These are phyloP conservation scores for Linderniella brevidens DNA, from an alignment of 257 asterid species.

Conservation along the genomic window DNA sequence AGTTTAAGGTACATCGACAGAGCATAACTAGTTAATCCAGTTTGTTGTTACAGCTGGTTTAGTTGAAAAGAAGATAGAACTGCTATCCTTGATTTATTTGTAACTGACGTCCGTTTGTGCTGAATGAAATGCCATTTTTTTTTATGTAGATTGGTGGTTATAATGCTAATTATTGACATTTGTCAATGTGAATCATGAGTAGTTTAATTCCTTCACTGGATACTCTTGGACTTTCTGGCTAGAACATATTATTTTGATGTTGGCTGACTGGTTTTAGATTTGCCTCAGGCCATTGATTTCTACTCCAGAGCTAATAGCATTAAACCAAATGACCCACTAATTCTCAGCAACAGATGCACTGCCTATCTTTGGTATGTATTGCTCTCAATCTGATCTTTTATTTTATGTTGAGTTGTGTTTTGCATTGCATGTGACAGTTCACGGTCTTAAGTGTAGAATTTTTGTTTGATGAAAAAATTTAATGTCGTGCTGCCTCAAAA, in stretches of 20 bases:
- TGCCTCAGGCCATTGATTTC: slow-evolving; percentile 54
- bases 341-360: slow-evolving; percentile 73
- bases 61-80: no score
- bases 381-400: slow-evolving; percentile 1
- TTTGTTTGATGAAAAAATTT: neutral
- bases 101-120: no score
- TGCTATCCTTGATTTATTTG: no score
- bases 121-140: no score
- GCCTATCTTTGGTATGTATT: slow-evolving; percentile 61
- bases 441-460: neutral
- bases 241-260: neutral
- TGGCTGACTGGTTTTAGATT: slow-evolving; percentile 1
- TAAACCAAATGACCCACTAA: slow-evolving; percentile 49
- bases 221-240: no score
- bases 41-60: no score
- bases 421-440: slow-evolving; percentile 8
- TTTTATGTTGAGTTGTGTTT: neutral
- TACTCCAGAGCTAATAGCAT: slow-evolving; percentile 69
- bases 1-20: no score
- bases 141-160: no score
- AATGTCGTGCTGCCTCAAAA: neutral
- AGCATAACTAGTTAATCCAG: no score
- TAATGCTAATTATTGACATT: no score
- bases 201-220: neutral
- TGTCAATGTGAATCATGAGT: neutral